phyloP scores from a whole-genome alignment of 352 stramenopile genomes.

The Pythium rishiriense region DNA sequence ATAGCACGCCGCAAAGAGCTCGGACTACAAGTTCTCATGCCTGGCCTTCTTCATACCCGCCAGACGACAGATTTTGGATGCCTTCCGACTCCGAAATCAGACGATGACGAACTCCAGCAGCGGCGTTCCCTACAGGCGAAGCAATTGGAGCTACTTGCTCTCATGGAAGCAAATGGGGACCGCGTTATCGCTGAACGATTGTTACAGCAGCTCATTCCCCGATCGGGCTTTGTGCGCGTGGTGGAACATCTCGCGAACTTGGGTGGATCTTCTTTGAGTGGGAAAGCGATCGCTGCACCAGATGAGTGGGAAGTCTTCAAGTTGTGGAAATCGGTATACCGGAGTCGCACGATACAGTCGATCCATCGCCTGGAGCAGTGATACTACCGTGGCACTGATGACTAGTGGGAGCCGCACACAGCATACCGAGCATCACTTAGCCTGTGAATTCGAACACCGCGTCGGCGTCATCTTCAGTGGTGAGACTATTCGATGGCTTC shows the following conservation, averaged over 20 bases:
- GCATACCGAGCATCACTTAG: constrained; percentile 15
- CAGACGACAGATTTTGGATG: not conserved
- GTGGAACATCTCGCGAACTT: constrained; percentile 51
- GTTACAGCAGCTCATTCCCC: constrained; percentile 26
- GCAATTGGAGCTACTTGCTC: constrained; percentile 44
- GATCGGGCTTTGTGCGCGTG: constrained; percentile 24
- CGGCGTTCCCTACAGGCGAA: not conserved
- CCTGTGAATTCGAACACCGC: constrained; percentile 53
- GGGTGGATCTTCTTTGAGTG: not conserved
- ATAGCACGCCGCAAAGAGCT: constrained; percentile 35
- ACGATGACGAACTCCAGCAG: not conserved
- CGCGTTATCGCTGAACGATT: constrained; percentile 40
- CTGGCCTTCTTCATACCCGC: constrained; percentile 15
- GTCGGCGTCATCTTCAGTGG: constrained; percentile 7
- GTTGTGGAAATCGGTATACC: constrained; percentile 60
- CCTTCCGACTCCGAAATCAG: not conserved
- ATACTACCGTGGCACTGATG: constrained; percentile 27
- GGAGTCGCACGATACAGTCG: constrained; percentile 43
- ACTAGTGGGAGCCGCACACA: constrained; percentile 10
- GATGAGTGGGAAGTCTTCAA: constrained; percentile 54
- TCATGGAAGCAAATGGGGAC: constrained; percentile 58
- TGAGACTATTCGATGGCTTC: not conserved
- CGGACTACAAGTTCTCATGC: constrained; percentile 46
- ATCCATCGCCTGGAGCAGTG: constrained; percentile 31
- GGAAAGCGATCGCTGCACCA: not conserved